Evolutionary conservation across 345 rosid species (phyloP), one percentile per base, ranked within the genome.

Genomic region (Leavenworthia alabamica): DNA sequence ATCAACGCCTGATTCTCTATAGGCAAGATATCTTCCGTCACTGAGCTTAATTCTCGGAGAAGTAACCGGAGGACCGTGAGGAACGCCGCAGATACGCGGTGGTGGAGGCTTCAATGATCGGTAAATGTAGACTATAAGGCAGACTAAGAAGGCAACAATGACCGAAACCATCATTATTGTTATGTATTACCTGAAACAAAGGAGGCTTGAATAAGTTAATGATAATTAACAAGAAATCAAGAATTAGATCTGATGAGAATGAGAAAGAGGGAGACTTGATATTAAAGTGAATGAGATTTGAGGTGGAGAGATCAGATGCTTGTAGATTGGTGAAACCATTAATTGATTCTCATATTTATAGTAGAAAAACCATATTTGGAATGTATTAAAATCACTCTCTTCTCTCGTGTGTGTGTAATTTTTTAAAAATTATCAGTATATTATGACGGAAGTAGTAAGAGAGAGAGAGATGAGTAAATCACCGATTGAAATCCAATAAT

Each of bases 11-110:
- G 75, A 23, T 73, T 88, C 98, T 68, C 78, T 80, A 70, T 88
- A 91, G 20, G 98, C 85, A 65, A 91, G 57, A 77, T 83, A 76
- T 75, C 96, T 83, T 29, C 96, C 96, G 56, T 84, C 95, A 59
- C 77, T 55, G 55, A 91, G 88, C 63, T 79, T 83, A 35, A 91
- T 40, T 75, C 95, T 77, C 2, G 88, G 90, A 31, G 90, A 83
- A 36, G 83, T 82, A 36, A 86, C 66, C 7, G 80, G 83, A 39
- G 91, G 88, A 54, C 96, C 91, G n/a, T 71, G 62, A 5, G 79
- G 74, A 6, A 79, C 67, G 3, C 91, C 96, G 51, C 97, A 90
- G 52, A 87, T 79, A 73, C 80, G 75, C 6, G 96, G 82, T 58
- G 83, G 81, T 8, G 91, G 89, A 23, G 96, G 94, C 62, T 75